phyloP scores from a whole-genome alignment of 2,329 filamentous ascomycete species.

The Pseudocercospora musae region DNA sequence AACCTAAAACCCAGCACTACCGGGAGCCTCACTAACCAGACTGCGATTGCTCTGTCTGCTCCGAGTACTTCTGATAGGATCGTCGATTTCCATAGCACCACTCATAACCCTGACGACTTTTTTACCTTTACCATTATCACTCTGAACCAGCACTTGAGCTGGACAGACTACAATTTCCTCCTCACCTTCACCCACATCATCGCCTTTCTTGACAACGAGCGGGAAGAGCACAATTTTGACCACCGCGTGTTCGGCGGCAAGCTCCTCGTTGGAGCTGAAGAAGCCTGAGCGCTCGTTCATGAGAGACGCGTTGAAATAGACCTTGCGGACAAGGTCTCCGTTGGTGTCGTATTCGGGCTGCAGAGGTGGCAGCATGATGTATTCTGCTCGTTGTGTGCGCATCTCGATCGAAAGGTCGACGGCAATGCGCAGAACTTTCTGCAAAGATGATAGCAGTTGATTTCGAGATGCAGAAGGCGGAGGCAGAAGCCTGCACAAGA shows the following conservation, averaged over 20 bases:
- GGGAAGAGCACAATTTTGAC: slow-evolving; percentile 95
- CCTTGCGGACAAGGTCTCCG: slow-evolving; percentile 81
- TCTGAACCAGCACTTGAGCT: slow-evolving; percentile 78
- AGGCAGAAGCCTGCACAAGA: slow-evolving; percentile 77
- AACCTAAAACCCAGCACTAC: slow-evolving; percentile 23
- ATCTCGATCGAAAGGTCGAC: slow-evolving; percentile 93
- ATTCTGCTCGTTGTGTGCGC: slow-evolving; percentile 94
- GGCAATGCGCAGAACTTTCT: slow-evolving; percentile 81
- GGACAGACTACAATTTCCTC: slow-evolving; percentile 95
- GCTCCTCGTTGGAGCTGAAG: slow-evolving; percentile 68
- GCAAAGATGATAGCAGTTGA: slow-evolving; percentile 79
- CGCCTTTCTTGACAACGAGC: slow-evolving; percentile 91
- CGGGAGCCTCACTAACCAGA: slow-evolving; percentile 30
- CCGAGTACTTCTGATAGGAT: slow-evolving; percentile 28
- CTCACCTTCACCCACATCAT: slow-evolving; percentile 80
- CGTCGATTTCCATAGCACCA: slow-evolving; percentile 49
- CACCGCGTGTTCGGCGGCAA: slow-evolving; percentile 71
- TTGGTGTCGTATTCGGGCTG: slow-evolving; percentile 93
- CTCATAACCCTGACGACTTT: slow-evolving; percentile 51
- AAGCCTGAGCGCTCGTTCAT: slow-evolving; percentile 90
- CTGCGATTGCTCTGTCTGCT: slow-evolving; percentile 27
- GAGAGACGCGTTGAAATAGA: slow-evolving; percentile 85
- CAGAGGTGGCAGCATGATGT: slow-evolving; percentile 95
- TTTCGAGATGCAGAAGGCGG: slow-evolving; percentile 76
- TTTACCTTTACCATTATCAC: slow-evolving; percentile 38